Conservation (phyloP, 2,329 filamentous ascomycete genomes). For the Fusarium redolens region DNA sequence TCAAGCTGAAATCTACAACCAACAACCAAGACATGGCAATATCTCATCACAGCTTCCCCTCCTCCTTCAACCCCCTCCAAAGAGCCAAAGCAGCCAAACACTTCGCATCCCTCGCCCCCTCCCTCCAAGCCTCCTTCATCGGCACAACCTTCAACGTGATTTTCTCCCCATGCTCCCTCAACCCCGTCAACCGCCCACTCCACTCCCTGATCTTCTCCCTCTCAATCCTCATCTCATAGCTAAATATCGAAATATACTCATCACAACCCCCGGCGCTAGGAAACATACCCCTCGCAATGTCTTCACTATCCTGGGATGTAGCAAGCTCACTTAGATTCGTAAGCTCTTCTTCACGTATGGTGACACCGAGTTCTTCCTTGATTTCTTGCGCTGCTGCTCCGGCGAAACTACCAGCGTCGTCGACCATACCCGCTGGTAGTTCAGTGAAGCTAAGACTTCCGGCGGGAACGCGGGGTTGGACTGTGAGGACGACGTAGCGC, state of each 20-base stretch:
- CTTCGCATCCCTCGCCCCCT: conserved; percentile 68
- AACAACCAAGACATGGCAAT: neutral
- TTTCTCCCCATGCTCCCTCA: conserved; percentile 69
- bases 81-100: conserved; percentile 68
- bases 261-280: conserved; percentile 70
- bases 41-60: conserved; percentile 51
- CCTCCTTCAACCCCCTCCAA: conserved; percentile 66
- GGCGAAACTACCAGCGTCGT: conserved; percentile 64
- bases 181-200: conserved; percentile 67
- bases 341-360: conserved; percentile 61
- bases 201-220: conserved; percentile 63
- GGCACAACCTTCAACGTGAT: conserved; percentile 70
- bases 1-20: neutral
- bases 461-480: conserved; percentile 68
- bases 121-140: conserved; percentile 67
- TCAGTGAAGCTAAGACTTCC: conserved; percentile 67
- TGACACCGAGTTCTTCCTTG: conserved; percentile 68
- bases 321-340: conserved; percentile 65
- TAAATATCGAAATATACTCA: conserved; percentile 69
- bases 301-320: conserved; percentile 47
- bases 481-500: conserved; percentile 67
- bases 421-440: conserved; percentile 69
- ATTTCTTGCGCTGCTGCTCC: conserved; percentile 71
- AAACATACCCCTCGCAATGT: conserved; percentile 62
- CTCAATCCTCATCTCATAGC: conserved; percentile 64